Conservation (phyloP, 2,329 filamentous ascomycete genomes). For the Grosmannia serpens region DNA sequence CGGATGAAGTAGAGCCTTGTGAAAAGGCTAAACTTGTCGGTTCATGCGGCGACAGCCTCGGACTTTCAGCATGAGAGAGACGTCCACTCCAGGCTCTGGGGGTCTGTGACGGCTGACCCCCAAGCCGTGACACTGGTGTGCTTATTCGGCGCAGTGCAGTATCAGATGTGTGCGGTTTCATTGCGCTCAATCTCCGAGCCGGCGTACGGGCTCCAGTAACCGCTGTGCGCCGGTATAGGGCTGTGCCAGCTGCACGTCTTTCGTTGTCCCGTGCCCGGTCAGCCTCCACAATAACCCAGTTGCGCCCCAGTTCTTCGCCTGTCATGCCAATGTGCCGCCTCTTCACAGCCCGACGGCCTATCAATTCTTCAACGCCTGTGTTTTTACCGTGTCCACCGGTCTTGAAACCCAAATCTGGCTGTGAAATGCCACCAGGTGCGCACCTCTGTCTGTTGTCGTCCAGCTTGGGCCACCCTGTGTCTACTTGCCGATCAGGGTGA, state of each 20-base stretch:
- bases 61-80: slow-evolving; percentile 36
- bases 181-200: slow-evolving; percentile 6
- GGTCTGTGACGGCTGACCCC: slow-evolving; percentile 4
- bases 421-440: neutral
- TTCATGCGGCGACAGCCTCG: slow-evolving; percentile 26
- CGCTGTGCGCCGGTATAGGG: neutral
- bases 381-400: neutral
- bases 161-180: slow-evolving; percentile 16
- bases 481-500: neutral
- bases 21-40: slow-evolving; percentile 43
- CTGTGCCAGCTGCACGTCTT: slow-evolving; percentile 3
- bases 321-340: slow-evolving; percentile 40
- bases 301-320: slow-evolving; percentile 47
- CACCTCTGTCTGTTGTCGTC: neutral
- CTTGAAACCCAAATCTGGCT: neutral
- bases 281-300: slow-evolving; percentile 59
- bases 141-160: slow-evolving; percentile 32
- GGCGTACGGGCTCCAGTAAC: slow-evolving; percentile 1
- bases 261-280: slow-evolving; percentile 2
- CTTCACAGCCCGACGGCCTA: slow-evolving; percentile 32
- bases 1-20: slow-evolving; percentile 25
- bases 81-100: slow-evolving; percentile 14
- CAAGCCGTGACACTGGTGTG: slow-evolving; percentile 26
- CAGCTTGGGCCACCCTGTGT: neutral
- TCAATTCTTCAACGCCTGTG: neutral